A percentile compares a stretch with the other conserved stretches of the same genome.
Conservation (phyloP, 164 flowering plant species). For the Litsea cubeba region DNA sequence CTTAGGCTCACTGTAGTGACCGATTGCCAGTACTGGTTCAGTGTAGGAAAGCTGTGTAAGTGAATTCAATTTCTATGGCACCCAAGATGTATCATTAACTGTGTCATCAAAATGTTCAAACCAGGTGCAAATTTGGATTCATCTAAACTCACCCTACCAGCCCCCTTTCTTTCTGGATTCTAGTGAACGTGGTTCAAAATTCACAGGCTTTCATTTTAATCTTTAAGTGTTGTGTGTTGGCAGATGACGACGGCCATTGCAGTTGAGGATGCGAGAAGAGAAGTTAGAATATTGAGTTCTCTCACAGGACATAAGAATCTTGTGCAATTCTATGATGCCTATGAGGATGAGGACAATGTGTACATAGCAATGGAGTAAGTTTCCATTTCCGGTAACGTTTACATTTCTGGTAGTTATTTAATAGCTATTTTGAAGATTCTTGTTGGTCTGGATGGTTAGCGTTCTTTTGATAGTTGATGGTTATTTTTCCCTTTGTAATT, state of each 20-base stretch:
- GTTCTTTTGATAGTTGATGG: neutral
- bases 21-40: no score
- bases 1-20: no score
- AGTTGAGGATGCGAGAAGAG: constrained; percentile 94
- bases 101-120: no score
- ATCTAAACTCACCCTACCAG: no score
- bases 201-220: no score
- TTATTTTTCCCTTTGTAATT: neutral
- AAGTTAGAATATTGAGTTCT: constrained; percentile 79
- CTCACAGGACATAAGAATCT: constrained; percentile 82
- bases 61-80: no score
- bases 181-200: no score
- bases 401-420: neutral
- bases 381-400: neutral
- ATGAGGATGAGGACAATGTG: constrained; percentile 86
- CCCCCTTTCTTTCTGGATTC: no score
- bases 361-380: constrained; percentile 96
- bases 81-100: no score
- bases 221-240: constrained; percentile 8
- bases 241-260: constrained; percentile 99
- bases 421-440: neutral
- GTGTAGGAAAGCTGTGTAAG: no score
- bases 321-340: constrained; percentile 84
- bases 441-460: neutral
- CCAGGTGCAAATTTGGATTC: no score